phyloP scores from a whole-genome alignment of 306 rosid species.

The Astragalus membranaceus region DNA sequence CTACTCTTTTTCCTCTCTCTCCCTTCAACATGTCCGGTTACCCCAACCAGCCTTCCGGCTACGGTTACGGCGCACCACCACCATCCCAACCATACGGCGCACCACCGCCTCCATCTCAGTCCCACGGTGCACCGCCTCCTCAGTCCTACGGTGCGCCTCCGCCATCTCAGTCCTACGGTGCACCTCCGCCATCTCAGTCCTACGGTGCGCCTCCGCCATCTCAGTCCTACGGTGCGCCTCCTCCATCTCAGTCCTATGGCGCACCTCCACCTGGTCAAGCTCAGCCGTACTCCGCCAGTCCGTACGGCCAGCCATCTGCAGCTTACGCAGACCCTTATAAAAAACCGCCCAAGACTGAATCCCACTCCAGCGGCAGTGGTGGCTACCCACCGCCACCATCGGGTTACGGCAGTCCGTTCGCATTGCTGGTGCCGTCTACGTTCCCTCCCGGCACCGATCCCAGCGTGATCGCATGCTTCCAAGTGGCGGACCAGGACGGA shows the following conservation, averaged over 20 bases:
- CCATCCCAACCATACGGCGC: background rate
- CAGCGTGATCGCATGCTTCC: conserved; percentile 71
- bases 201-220: conserved; percentile 16
- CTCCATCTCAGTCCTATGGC: conserved; percentile 1
- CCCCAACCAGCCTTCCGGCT: conserved; percentile 14
- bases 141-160: conserved; percentile 17
- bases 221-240: background rate
- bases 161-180: conserved; percentile 9
- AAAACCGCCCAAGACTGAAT: conserved; percentile 43
- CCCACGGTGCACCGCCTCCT: conserved; percentile 6
- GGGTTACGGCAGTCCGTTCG: conserved; percentile 47
- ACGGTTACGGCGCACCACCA: conserved; percentile 17
- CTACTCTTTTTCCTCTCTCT: background rate
- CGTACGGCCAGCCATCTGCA: conserved; percentile 24
- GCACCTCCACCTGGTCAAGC: background rate
- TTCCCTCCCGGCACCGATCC: conserved; percentile 97
- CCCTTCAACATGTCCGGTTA: conserved; percentile 19
- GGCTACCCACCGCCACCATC: conserved; percentile 41
- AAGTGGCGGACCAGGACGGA: conserved; percentile 84
- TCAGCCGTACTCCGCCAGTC: conserved; percentile 12
- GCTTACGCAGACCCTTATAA: conserved; percentile 30
- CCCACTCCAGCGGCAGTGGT: conserved; percentile 18
- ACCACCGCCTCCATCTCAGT: background rate
- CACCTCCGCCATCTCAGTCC: background rate
- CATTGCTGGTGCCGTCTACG: conserved; percentile 65